These are phyloP conservation scores for Alternaria incomplexa DNA, from an alignment of 2,329 filamentous ascomycete genomes.

Conservation along the genomic window DNA sequence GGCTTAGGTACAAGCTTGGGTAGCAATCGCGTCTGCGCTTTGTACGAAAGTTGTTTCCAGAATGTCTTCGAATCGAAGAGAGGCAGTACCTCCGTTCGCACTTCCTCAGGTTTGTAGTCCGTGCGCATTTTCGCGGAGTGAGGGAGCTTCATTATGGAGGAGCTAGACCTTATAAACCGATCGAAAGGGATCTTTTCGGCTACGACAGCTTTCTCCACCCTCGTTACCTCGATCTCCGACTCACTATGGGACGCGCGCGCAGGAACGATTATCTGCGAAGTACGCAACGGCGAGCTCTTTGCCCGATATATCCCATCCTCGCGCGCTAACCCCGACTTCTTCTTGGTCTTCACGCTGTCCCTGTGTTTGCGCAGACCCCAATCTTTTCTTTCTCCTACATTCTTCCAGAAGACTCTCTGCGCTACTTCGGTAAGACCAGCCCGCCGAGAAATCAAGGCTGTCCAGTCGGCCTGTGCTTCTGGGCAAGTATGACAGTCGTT, in stretches of 20 bases:
- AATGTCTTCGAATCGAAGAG: background rate
- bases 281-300: background rate
- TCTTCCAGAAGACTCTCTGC: background rate
- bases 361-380: background rate
- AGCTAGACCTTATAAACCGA: background rate
- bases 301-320: background rate
- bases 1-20: background rate
- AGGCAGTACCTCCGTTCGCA: background rate
- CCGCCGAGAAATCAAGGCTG: background rate
- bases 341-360: background rate
- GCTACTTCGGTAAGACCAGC: background rate
- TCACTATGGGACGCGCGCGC: background rate
- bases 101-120: background rate
- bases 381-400: background rate
- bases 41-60: background rate
- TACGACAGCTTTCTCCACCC: background rate
- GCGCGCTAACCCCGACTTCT: background rate
- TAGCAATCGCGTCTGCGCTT: background rate
- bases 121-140: background rate
- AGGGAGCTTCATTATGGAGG: background rate
- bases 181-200: background rate
- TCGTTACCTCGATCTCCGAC: background rate
- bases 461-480: background rate
- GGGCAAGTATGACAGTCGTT: background rate
- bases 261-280: background rate